Evolutionary conservation across 768 basidiomycete genomes (phyloP), one percentile per base, ranked within the genome.

Genomic region (Nidularia pulvinata): DNA sequence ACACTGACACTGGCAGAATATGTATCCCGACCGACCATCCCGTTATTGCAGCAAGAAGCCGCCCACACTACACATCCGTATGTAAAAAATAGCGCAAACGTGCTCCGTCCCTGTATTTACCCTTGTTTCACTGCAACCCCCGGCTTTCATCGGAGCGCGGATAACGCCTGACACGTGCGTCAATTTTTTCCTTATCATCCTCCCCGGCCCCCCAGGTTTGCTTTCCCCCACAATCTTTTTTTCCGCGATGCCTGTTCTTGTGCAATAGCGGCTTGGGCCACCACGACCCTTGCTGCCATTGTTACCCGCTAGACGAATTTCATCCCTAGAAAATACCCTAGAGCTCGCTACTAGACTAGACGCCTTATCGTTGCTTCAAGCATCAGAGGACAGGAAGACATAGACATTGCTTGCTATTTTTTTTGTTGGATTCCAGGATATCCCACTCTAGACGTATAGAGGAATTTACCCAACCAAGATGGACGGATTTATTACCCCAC

Each of bases 231-330:
- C 48, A 50, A 43, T 59, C 53, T 10, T 54, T 63, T 32, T 19
- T 50, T 61, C 58, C 58, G 59, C 49, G 55, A 85, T 84, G 81
- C 76, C 74, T 73, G 68, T 80, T 62, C 72, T 84, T 68, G 68
- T 73, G 65, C 72, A 69, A 62, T 85, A 77, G 74, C 78, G 73
- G 73, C 74, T 72, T 70, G 78, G 77, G 65, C 64, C 61, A 62
- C 54, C 63, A 64, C 61, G 63, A 63, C 71, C 71, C 71, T 70
- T 69, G 69, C 72, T 45, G 54, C 57, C 51, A 54, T 55, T 55
- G 57, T 58, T 59, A 36, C 48, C 44, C 35, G 7, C 43, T 47
- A 50, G 57, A 52, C 33, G 44, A 50, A 16, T 47, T 10, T 11
- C 14, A 30, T 16, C 45, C 25, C 25, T 56, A 57, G 49, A 59